Evolutionary conservation across 352 stramenopile species (phyloP).

Genomic region (Phytopythium helicoides): DNA sequence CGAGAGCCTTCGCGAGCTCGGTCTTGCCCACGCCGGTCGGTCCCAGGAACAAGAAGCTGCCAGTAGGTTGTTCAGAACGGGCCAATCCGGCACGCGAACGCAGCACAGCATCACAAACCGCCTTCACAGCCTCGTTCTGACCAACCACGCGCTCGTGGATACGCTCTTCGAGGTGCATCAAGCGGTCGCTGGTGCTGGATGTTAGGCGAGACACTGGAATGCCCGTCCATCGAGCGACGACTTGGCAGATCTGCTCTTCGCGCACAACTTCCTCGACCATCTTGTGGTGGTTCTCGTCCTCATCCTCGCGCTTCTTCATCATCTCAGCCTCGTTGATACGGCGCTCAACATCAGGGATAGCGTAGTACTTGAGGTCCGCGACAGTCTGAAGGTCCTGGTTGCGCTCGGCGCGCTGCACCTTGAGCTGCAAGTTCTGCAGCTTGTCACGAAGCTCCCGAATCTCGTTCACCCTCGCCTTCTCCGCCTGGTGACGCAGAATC

Average conservation of each 20-base stretch:
- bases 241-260: conserved; percentile 87
- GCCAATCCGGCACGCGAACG: conserved; percentile 91
- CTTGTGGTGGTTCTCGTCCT: conserved; percentile 52
- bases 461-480: conserved; percentile 92
- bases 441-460: conserved; percentile 93
- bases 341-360: conserved; percentile 91
- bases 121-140: conserved; percentile 91
- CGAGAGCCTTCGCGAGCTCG: conserved; percentile 93
- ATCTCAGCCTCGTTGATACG: conserved; percentile 80
- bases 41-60: conserved; percentile 96
- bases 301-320: conserved; percentile 63
- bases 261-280: conserved; percentile 87
- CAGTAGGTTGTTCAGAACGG: conserved; percentile 86
- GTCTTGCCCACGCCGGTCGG: conserved; percentile 96
- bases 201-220: conserved; percentile 88
- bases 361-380: conserved; percentile 96
- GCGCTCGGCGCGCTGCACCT: conserved; percentile 93
- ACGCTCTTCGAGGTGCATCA: conserved; percentile 81
- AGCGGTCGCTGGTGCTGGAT: conserved; percentile 66
- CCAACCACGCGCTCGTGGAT: conserved; percentile 93
- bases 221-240: conserved; percentile 89
- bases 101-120: conserved; percentile 91
- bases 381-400: conserved; percentile 94
- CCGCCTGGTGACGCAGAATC: conserved; percentile 88
- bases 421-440: conserved; percentile 89